Evolutionary conservation across 192 early-diverging fungal genomes (phyloP), one percentile per base, ranked within the genome.

Genomic region (Lobulomyces angularis): DNA sequence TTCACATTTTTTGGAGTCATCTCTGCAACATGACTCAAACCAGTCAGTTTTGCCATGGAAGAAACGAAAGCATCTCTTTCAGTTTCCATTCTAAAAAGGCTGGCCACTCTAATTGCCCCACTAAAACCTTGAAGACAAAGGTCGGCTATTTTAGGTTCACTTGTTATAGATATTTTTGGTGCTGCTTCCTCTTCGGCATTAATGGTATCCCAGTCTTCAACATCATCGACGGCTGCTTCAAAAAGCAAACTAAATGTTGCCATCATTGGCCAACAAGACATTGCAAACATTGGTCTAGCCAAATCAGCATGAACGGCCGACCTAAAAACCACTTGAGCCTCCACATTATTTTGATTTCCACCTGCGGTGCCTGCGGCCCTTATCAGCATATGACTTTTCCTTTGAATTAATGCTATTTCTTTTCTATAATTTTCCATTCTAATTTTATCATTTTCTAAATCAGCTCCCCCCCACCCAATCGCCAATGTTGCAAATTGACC

Each of bases 31-130:
- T 88, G 82, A 30, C 80, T 73, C 52, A 95, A 64, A 48, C 75
- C 79, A 1, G 91, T 91, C 43, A 95, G 78, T 56, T 88, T 86
- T 29, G 82, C 63, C 51, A 95, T 60, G 7, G 86, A 86, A 11
- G 85, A 84, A 11, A 93, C 84, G 71, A 91, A 93, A 5, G 91
- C 87, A 47, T 88, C 77, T 8, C 86, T 63, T 58, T 92, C 88
- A 27, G 90, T 70, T 37, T 88, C 81, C 74, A 95, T 74, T 37
- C 82, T 76, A 67, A 91, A 95, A 3, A 81, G 55, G 43, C 82
- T 76, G 3, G 86, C 62, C 35, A 93, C 58, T 19, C 77, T 80
- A 45, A 95, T 90, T 1, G 81, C 77, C 25, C 70, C 58, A 28
- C 82, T 77, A 51, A 92, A 84, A 0, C 86, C 89, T 1, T 79